Conservation (phyloP, 805 yeast species). For the Grigorovia transvaalensis region DNA sequence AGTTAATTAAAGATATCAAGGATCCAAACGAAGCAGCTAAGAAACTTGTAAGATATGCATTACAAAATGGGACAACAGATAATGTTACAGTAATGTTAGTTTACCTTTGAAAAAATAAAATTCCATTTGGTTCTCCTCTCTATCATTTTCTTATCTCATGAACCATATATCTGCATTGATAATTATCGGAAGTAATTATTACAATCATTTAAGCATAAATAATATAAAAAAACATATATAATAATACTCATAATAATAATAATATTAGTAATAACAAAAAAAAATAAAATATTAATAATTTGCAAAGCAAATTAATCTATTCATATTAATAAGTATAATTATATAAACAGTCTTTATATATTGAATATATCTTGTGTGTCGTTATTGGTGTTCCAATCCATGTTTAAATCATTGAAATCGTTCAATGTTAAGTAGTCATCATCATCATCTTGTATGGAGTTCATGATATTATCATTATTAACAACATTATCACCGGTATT, state of each 20-base stretch:
- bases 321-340: neutral
- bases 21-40: conserved; percentile 62
- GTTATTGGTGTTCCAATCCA: conserved; percentile 26
- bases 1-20: conserved; percentile 42
- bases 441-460: conserved; percentile 11
- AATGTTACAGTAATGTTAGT: conserved; percentile 88
- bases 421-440: conserved; percentile 29
- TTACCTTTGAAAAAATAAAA: neutral
- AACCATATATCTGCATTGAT: neutral
- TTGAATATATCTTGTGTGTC: conserved; percentile 10
- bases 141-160: neutral
- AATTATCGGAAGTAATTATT: no score
- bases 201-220: neutral
- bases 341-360: neutral
- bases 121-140: no score
- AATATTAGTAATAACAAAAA: no score
- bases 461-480: conserved; percentile 1
- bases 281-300: no score
- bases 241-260: no score
- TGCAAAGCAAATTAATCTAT: no score
- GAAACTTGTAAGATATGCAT: conserved; percentile 58
- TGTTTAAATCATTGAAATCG: conserved; percentile 28
- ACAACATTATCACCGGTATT: neutral
- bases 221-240: no score
- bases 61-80: conserved; percentile 74